phyloP scores from a whole-genome alignment of 2,329 filamentous ascomycete genomes.

The Aspergillus sp. region DNA sequence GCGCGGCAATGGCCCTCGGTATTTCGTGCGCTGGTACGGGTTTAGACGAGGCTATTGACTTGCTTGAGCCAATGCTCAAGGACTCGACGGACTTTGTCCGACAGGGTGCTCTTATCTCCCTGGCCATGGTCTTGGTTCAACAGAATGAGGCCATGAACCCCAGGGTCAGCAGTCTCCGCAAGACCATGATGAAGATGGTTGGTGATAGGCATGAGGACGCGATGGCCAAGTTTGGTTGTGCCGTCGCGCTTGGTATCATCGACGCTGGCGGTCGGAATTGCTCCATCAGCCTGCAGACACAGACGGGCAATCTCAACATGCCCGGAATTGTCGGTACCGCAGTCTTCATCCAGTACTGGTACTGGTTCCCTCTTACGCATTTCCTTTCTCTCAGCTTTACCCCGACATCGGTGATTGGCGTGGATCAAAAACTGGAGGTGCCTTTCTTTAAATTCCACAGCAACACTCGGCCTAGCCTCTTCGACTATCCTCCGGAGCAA shows the following conservation, averaged over 20 bases:
- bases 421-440: slow-evolving; percentile 88
- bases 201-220: slow-evolving; percentile 94
- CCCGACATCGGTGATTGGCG: slow-evolving; percentile 90
- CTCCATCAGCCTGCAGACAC: slow-evolving; percentile 94
- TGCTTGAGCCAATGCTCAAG: slow-evolving; percentile 98
- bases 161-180: slow-evolving; percentile 83
- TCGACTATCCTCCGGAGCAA: slow-evolving; percentile 95
- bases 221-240: slow-evolving; percentile 97
- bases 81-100: slow-evolving; percentile 97
- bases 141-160: slow-evolving; percentile 99
- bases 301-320: slow-evolving; percentile 98
- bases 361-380: slow-evolving; percentile 98
- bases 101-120: slow-evolving; percentile 85
- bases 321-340: slow-evolving; percentile 95
- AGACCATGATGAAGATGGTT: slow-evolving; percentile 88
- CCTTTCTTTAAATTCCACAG: slow-evolving; percentile 94
- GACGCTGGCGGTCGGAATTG: slow-evolving; percentile 97
- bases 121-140: slow-evolving; percentile 98
- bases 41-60: slow-evolving; percentile 88
- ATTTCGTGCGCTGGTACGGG: slow-evolving; percentile 97
- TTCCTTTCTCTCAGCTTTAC: slow-evolving; percentile 94
- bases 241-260: slow-evolving; percentile 90
- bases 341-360: slow-evolving; percentile 99
- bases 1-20: slow-evolving; percentile 94
- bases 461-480: slow-evolving; percentile 86